Conservation (phyloP, 2,329 filamentous ascomycete genomes). For the Fusarium nanum region DNA sequence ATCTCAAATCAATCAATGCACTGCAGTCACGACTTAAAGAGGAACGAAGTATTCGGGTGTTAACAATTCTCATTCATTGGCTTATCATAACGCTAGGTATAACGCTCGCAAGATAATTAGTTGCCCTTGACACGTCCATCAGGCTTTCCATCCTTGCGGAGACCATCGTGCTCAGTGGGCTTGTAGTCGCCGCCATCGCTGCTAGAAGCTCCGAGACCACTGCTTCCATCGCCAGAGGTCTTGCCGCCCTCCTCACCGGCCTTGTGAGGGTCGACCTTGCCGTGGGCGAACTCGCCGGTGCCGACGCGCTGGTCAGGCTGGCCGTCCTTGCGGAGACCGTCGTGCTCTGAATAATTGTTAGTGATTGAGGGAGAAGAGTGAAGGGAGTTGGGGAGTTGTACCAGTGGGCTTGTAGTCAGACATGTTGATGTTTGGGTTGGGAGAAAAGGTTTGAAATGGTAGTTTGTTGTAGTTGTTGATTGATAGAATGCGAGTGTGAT, state of each 20-base stretch:
- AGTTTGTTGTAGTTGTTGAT: neutral
- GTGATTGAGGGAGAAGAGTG: accelerated
- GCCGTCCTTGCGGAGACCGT: slow-evolving; percentile 41
- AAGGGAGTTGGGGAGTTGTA: neutral
- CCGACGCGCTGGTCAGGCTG: slow-evolving; percentile 39
- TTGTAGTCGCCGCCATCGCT: slow-evolving; percentile 23
- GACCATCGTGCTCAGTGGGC: slow-evolving; percentile 28
- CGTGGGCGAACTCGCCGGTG: slow-evolving; percentile 41
- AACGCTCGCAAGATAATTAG: neutral
- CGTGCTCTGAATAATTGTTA: slow-evolving; percentile 20
- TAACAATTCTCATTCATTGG: neutral
- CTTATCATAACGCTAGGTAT: neutral
- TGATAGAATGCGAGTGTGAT: neutral
- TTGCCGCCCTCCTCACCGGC: slow-evolving; percentile 38
- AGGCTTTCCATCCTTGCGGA: slow-evolving; percentile 30
- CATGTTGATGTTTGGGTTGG: slow-evolving; percentile 7
- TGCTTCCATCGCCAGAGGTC: slow-evolving; percentile 15
- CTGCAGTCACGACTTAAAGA: neutral
- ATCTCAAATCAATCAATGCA: neutral
- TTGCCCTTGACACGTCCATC: slow-evolving; percentile 33
- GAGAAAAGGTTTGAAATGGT: neutral
- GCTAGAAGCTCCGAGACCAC: slow-evolving; percentile 7
- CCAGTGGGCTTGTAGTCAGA: slow-evolving; percentile 36
- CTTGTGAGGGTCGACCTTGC: slow-evolving; percentile 40
- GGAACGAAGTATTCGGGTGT: neutral